Percentiles rank a stretch among this genome's conserved stretches.
Conservation (phyloP, 192 early-diverging fungal species). For the Coemansia sp. region DNA sequence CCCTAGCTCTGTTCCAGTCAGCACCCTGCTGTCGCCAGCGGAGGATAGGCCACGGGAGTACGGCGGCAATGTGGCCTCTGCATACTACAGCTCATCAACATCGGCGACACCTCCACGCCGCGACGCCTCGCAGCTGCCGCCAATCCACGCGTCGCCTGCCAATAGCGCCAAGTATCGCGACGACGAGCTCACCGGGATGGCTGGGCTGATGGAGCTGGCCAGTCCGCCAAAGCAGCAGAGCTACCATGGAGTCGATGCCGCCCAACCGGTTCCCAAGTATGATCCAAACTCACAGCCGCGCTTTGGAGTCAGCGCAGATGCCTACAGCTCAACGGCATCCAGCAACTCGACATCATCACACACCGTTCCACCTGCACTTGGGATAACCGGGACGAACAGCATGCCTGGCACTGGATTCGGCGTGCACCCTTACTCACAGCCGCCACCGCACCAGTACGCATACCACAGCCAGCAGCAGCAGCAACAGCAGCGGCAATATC, state of each 20-base stretch:
- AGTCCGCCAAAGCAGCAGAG: conserved; percentile 23
- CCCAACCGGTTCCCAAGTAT: conserved; percentile 5
- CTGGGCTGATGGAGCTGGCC: conserved; percentile 54
- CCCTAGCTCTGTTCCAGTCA: conserved; percentile 38
- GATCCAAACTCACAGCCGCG: conserved; percentile 10
- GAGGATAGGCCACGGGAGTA: conserved; percentile 7
- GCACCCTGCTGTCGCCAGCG: conserved; percentile 31
- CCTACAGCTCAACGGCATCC: conserved; percentile 43
- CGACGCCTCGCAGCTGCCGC: conserved; percentile 28
- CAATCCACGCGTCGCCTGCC: conserved; percentile 18
- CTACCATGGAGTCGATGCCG: conserved; percentile 24
- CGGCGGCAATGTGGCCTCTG: background rate
- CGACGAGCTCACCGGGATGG: conserved; percentile 54
- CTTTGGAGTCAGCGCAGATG: conserved; percentile 13
- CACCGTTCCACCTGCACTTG: conserved; percentile 29
- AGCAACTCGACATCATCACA: conserved; percentile 39
- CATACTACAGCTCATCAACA: conserved; percentile 13
- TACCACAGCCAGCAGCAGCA: conserved; percentile 14
- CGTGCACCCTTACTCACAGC: background rate
- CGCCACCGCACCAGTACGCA: conserved; percentile 1
- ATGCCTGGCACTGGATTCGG: background rate
- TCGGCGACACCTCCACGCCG: conserved; percentile 33
- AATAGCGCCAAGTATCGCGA: conserved; percentile 36
- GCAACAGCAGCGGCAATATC: conserved; percentile 4
- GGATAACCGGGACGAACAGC: conserved; percentile 10